These are phyloP conservation scores for Anthostomella pinea DNA, from an alignment of 2,329 filamentous ascomycete genomes.

Conservation along the genomic window DNA sequence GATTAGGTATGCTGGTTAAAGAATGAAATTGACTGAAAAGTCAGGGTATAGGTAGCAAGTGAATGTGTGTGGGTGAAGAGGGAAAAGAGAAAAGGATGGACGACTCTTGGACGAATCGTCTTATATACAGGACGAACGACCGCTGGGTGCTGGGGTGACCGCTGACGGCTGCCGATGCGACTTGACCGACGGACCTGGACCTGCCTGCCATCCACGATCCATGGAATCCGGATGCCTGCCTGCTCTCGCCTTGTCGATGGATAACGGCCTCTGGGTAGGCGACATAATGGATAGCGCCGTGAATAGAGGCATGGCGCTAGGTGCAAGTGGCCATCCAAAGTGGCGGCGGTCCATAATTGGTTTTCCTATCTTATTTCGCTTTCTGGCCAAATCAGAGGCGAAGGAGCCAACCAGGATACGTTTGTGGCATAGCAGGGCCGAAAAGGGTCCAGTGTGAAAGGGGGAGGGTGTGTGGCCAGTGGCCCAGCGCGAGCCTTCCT, in stretches of 20 bases:
- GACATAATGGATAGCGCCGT: slow-evolving; percentile 7
- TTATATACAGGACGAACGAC: slow-evolving; percentile 46
- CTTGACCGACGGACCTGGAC: slow-evolving; percentile 13
- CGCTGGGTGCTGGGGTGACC: slow-evolving; percentile 14
- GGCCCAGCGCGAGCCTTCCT: neutral
- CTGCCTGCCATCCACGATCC: no score
- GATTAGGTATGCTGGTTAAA: slow-evolving; percentile 40
- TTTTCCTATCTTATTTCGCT: slow-evolving; percentile 28
- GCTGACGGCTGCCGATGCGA: slow-evolving; percentile 18
- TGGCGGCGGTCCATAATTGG: slow-evolving; percentile 16
- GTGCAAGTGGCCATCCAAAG: slow-evolving; percentile 11
- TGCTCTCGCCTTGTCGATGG: no score
- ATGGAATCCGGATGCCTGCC: no score
- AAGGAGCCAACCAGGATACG: neutral
- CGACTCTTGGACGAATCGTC: slow-evolving; percentile 37
- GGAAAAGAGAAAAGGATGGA: slow-evolving; percentile 34
- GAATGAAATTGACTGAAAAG: slow-evolving; percentile 59
- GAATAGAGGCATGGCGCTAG: slow-evolving; percentile 11
- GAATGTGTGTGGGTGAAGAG: slow-evolving; percentile 51
- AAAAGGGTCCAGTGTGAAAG: neutral
- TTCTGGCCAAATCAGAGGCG: slow-evolving; percentile 20
- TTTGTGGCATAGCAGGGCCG: neutral
- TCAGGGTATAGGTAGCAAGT: slow-evolving; percentile 44
- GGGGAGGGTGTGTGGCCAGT: neutral
- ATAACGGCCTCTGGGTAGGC: slow-evolving; percentile 11